Conservation (phyloP, 768 basidiomycete genomes). For the Tremella yokohamensis region DNA sequence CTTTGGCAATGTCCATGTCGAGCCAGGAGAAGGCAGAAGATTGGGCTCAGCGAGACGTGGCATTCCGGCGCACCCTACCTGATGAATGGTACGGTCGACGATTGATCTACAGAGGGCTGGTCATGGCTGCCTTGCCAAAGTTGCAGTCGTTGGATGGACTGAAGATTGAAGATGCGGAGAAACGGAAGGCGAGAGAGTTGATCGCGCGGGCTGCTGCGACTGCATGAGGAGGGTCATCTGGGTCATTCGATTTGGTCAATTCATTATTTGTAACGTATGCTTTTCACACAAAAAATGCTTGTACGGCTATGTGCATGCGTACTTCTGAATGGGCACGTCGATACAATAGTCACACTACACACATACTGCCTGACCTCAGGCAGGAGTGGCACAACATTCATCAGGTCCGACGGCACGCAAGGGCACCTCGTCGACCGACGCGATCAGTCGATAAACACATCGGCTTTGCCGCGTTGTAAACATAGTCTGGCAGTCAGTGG, state of each 20-base stretch:
- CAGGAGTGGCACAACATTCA: too few species aligned
- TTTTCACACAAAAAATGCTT: too few species aligned
- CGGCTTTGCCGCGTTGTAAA: conserved; percentile 44
- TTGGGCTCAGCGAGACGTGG: conserved; percentile 76
- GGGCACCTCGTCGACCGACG: too few species aligned
- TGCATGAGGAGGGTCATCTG: too few species aligned
- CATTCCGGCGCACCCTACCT: conserved; percentile 85
- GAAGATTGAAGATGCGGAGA: conserved; percentile 74
- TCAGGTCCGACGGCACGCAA: too few species aligned
- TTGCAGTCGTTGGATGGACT: conserved; percentile 82
- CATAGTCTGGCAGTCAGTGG: conserved; percentile 28
- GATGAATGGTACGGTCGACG: conserved; percentile 82
- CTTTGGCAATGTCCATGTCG: conserved; percentile 11
- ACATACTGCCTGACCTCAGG: too few species aligned
- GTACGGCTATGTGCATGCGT: too few species aligned
- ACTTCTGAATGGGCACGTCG: too few species aligned
- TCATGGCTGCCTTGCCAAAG: conserved; percentile 69
- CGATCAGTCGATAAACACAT: conserved; percentile 41
- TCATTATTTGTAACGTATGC: too few species aligned
- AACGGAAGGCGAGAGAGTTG: conserved; percentile 71
- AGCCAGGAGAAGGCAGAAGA: conserved; percentile 3
- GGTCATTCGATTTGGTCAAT: too few species aligned
- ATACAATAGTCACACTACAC: too few species aligned
- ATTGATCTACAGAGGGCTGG: conserved; percentile 79
- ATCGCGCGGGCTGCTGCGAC: conserved; percentile 20